Percentiles rank a stretch among this genome's conserved stretches.
Conservation (phyloP, 2,329 filamentous ascomycete species). For the Calycina herbarum region DNA sequence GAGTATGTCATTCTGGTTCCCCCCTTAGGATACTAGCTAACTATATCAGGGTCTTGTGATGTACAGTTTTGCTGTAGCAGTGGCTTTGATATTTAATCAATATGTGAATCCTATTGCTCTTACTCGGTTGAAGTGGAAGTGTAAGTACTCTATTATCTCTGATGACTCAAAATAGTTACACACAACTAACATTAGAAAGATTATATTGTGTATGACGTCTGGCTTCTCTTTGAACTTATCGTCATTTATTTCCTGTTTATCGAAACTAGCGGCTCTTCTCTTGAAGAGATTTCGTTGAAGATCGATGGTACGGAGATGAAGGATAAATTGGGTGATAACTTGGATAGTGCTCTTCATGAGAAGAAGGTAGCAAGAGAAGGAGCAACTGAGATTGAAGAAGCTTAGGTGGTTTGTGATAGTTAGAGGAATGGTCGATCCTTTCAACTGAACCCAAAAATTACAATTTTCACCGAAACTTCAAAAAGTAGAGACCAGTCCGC, state of each 20-base stretch:
- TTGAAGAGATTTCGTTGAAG: slow-evolving; percentile 44
- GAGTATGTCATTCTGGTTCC: not conserved
- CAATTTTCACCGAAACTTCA: too few relatives aligned
- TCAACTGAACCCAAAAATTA: too few relatives aligned
- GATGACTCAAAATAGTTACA: not conserved
- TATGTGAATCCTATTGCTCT: slow-evolving; percentile 45
- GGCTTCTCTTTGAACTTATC: slow-evolving; percentile 25
- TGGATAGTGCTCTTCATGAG: slow-evolving; percentile 7
- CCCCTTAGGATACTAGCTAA: not conserved
- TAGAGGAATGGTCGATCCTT: too few relatives aligned
- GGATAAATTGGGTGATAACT: slow-evolving; percentile 19
- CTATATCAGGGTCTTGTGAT: slow-evolving; percentile 34
- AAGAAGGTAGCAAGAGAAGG: not conserved
- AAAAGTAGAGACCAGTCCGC: too few relatives aligned
- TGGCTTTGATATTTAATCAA: slow-evolving; percentile 40
- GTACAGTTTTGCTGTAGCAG: slow-evolving; percentile 31
- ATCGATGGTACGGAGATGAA: slow-evolving; percentile 42
- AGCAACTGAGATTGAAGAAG: not conserved
- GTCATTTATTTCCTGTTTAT: slow-evolving; percentile 35
- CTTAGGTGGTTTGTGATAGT: not conserved
- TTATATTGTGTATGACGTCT: slow-evolving; percentile 39
- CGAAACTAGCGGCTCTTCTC: slow-evolving; percentile 42
- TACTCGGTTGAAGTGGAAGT: slow-evolving; percentile 38
- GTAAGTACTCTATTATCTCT: slow-evolving; percentile 4
- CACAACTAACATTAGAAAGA: slow-evolving; percentile 5